Evolutionary conservation across 768 basidiomycete genomes (phyloP), one percentile per base, ranked within the genome.

Genomic region (Amanita phalloides): DNA sequence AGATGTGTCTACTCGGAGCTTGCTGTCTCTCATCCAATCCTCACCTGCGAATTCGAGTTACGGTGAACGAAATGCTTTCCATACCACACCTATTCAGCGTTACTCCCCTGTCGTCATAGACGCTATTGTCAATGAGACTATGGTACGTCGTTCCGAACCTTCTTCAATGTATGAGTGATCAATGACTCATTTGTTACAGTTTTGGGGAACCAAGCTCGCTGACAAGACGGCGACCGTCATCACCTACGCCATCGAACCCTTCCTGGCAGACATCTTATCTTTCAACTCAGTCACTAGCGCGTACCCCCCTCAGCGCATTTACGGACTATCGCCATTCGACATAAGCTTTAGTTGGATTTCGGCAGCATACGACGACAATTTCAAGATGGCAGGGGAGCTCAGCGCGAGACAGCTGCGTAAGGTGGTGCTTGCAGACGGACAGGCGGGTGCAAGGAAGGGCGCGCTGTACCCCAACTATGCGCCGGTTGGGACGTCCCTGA

Each of bases 391-490:
- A 6, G 64, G 69, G 14, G 61, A 61, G 14, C 53, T 67, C 30
- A 75, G 71, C 50, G 66, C 70, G 1, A 66, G 58, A 1, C 65
- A 65, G 7, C 66, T 84, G 42, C 64, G 58, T n/a, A 55, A 64
- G 26, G 66, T 71, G 11, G 72, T 71, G 2, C 55, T 68, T 4
- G 58, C 58, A 17, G 63, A 73, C 46, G 75, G 75, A 9, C 72
- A 76, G 59, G 50, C 54, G 6, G 59, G 66, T 42, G 51, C 70
- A 21, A 58, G 54, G 6, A 58, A 64, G n/a, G 71, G 69, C 3
- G 58, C 74, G 3, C 53, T 73, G 46, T 85, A 86, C 59, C 68
- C 71, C 25, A 86, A 87, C 61, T 83, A 84, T 55, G 82, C 82
- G 4, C 64, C 77, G 5, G 64, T 56, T 36, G 72, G 72, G 49